A percentile compares a stretch with the other conserved stretches of the same genome.
phyloP scores from a whole-genome alignment of 805 yeast species.

The Suhomyces sp. region DNA sequence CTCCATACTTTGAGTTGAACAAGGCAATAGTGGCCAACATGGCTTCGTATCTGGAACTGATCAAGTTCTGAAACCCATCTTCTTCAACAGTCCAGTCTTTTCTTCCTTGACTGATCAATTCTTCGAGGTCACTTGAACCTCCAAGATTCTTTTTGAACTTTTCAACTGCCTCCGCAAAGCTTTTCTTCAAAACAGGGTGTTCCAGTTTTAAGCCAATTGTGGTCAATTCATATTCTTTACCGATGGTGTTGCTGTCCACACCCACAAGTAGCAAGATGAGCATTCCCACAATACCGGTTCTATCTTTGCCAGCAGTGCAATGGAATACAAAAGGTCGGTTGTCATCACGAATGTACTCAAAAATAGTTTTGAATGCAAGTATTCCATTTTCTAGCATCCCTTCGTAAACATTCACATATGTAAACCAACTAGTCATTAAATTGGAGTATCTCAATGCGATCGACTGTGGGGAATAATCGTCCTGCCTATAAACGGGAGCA shows the following conservation, averaged over 20 bases:
- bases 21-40: constrained; percentile 62
- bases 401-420: constrained; percentile 61
- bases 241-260: constrained; percentile 61
- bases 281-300: constrained; percentile 77
- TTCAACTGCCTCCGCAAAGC: constrained; percentile 30
- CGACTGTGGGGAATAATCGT: constrained; percentile 62
- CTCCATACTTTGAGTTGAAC: constrained; percentile 52
- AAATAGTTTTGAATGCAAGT: constrained; percentile 46
- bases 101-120: constrained; percentile 34
- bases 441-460: constrained; percentile 54
- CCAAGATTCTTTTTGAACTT: constrained; percentile 28
- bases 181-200: constrained; percentile 33
- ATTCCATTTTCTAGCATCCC: constrained; percentile 53
- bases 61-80: constrained; percentile 57
- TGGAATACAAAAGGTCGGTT: constrained; percentile 57
- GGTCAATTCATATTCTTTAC: constrained; percentile 77
- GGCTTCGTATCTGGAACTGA: constrained; percentile 65
- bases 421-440: constrained; percentile 56
- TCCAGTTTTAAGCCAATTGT: constrained; percentile 58
- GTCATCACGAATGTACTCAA: constrained; percentile 54
- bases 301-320: constrained; percentile 85
- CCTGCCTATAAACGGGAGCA: constrained; percentile 53
- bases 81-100: constrained; percentile 39
- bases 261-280: constrained; percentile 60
- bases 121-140: constrained; percentile 17